Conservation (phyloP, 2,329 filamentous ascomycete genomes). For the Trematosphaeria pertusa region DNA sequence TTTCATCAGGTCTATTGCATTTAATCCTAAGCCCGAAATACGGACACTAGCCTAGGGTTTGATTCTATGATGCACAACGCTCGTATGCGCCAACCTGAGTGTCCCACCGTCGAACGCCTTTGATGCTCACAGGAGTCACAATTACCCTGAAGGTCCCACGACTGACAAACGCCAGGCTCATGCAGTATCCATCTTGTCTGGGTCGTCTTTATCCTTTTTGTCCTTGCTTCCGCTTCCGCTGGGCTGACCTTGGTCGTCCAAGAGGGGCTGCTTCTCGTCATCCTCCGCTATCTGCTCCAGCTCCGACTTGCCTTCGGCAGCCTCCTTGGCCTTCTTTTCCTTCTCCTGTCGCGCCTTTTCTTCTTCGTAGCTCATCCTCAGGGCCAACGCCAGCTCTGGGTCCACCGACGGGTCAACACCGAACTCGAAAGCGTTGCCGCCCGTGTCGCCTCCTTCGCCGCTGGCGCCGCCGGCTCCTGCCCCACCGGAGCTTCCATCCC, state of each 20-base stretch:
- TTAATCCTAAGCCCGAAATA: too few species aligned
- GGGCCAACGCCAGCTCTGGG: conserved; percentile 89
- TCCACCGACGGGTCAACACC: conserved; percentile 91
- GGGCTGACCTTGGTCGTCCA: conserved; percentile 69
- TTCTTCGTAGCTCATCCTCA: conserved; percentile 98
- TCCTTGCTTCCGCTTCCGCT: conserved; percentile 60
- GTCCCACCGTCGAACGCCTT: conserved; percentile 32
- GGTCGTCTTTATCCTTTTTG: conserved; percentile 61
- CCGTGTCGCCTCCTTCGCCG: conserved; percentile 60
- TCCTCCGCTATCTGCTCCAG: conserved; percentile 82
- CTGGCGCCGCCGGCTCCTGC: conserved; percentile 60
- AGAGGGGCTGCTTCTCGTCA: conserved; percentile 65
- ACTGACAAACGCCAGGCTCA: conserved; percentile 51
- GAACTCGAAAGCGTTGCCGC: conserved; percentile 77
- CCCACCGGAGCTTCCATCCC: conserved; percentile 71
- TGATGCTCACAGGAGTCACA: conserved; percentile 30
- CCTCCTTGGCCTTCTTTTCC: conserved; percentile 77
- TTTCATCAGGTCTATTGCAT: too few species aligned
- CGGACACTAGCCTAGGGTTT: too few species aligned
- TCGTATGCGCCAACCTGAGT: conserved; percentile 30
- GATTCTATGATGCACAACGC: too few species aligned
- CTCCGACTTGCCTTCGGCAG: conserved; percentile 72
- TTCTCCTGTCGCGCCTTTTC: conserved; percentile 94
- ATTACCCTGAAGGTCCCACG: too few species aligned
- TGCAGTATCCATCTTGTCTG: conserved; percentile 92